Base-by-base conservation (phyloP, 169 alveolate species). In the Eimeria sp. region DNA sequence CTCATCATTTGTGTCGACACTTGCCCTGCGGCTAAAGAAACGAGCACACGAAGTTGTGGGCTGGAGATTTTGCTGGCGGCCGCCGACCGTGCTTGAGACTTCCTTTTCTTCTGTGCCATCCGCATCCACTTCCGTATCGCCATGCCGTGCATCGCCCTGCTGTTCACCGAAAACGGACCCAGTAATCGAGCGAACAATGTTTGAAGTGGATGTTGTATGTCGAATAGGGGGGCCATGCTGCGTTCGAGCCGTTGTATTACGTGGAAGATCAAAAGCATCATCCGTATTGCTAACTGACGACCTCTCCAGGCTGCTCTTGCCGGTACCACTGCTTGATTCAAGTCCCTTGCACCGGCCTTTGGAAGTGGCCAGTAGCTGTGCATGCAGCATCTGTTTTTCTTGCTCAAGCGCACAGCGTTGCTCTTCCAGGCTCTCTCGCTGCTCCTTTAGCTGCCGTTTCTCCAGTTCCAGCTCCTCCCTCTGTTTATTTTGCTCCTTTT, bases 141-240 rank as follows among this genome's bases (percentile, higher is more conserved):
- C 93, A n/a, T 62, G 76, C 66, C 93, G 93, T 49, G 20, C 25
- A 25, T 64, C 93, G 37, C 82, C 13, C 49, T 85, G 93, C n/a
- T 60, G 49, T 6, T 85, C 93, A 25, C 93, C 93, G 62, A 85
- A n/a, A 25, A 46, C 93, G 52, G 80, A 60, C 9, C 93, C 93
- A 46, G 93, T 85, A 4, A 85, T 85, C 43, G 93, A 85, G 66
- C 93, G 93, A 23, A 85, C 93, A 37, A 85, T 85, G 46, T 85
- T 85, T 13, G 93, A 62, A 85, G 93, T 85, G 60, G 93, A 85
- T 2, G 16, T 60, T 16, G 93, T 85, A 49, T 85, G 93, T 20
- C 93, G 80, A 18, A 60, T 13, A 40, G 93, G 80, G 33, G 43
- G 43, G 56, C 90, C 76, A 18, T 56, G 90, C 76, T 27, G 72